phyloP scores from a whole-genome alignment of 169 alveolate genomes.

The Babesia bigemina region DNA sequence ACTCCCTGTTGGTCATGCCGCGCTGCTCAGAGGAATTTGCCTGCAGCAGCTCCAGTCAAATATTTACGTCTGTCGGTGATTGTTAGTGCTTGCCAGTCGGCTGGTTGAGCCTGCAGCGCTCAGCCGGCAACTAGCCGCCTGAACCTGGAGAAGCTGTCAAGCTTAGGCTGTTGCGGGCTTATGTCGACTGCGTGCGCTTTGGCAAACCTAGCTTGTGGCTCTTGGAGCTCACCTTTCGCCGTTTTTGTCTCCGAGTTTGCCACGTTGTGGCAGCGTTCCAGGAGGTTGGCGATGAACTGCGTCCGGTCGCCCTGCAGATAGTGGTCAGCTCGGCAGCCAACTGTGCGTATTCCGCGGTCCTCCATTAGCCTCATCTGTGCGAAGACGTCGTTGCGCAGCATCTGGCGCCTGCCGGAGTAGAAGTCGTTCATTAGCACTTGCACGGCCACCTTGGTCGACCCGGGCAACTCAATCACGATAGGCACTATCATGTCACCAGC shows the following conservation, averaged over 20 bases:
- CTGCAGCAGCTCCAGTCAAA: not conserved
- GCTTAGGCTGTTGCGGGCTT: constrained; percentile 1
- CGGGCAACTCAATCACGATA: constrained; percentile 23
- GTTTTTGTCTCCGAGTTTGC: not conserved
- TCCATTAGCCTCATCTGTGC: constrained; percentile 44
- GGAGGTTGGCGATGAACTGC: constrained; percentile 43
- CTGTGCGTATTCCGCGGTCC: constrained; percentile 23
- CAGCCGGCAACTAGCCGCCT: constrained; percentile 36
- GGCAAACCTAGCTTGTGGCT: too few species aligned
- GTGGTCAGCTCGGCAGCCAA: constrained; percentile 41
- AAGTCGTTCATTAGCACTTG: constrained; percentile 50
- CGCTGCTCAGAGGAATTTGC: not conserved
- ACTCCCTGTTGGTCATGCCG: not conserved
- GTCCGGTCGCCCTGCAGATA: constrained; percentile 20
- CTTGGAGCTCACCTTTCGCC: too few species aligned
- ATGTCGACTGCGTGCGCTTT: too few species aligned
- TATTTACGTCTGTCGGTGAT: not conserved
- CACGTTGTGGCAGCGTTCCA: constrained; percentile 31
- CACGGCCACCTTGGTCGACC: constrained; percentile 23
- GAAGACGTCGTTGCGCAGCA: constrained; percentile 45
- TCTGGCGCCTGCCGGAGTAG: constrained; percentile 39
- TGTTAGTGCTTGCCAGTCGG: not conserved
- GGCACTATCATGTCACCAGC: constrained; percentile 45
- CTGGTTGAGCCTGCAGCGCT: not conserved
- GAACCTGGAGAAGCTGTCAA: constrained; percentile 52